phyloP scores from a whole-genome alignment of 2,329 filamentous ascomycete genomes.

The Alternaria solani region DNA sequence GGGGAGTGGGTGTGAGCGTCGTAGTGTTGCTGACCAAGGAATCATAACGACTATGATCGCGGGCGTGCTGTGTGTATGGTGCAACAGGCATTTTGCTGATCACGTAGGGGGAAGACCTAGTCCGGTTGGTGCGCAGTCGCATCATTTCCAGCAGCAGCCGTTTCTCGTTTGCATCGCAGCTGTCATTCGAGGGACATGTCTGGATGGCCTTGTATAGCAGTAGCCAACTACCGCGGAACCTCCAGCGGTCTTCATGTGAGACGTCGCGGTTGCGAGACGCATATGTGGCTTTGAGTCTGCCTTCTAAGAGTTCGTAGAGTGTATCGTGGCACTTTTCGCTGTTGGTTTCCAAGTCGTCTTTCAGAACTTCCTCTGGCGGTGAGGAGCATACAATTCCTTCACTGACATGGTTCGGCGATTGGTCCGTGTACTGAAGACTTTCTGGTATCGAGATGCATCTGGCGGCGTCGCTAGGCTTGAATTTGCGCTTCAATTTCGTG shows the following conservation, averaged over 20 bases:
- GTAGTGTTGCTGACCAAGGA: slow-evolving; percentile 12
- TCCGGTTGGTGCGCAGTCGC: not conserved
- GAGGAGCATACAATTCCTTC: not conserved
- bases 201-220: slow-evolving; percentile 26
- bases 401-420: not conserved
- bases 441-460: not conserved
- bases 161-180: slow-evolving; percentile 9
- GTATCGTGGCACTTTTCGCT: not conserved
- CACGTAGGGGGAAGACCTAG: not conserved
- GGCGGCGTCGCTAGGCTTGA: not conserved
- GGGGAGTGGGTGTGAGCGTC: not conserved
- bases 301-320: slow-evolving; percentile 21
- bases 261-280: slow-evolving; percentile 13
- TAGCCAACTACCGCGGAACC: slow-evolving; percentile 30
- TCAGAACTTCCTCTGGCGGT: not conserved
- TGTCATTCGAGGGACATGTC: slow-evolving; percentile 24
- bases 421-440: not conserved
- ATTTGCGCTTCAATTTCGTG: slow-evolving; percentile 9
- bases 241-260: slow-evolving; percentile 23
- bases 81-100: slow-evolving; percentile 15
- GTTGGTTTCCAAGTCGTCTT: not conserved
- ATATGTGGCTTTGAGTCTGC: slow-evolving; percentile 19
- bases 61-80: not conserved
- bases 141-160: slow-evolving; percentile 18
- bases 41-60: slow-evolving; percentile 7